A percentile compares a stretch with the other conserved stretches of the same genome.
These are phyloP conservation scores for Scalesia atractyloides DNA, from an alignment of 129 eudicot genomes.

Conservation along the genomic window DNA sequence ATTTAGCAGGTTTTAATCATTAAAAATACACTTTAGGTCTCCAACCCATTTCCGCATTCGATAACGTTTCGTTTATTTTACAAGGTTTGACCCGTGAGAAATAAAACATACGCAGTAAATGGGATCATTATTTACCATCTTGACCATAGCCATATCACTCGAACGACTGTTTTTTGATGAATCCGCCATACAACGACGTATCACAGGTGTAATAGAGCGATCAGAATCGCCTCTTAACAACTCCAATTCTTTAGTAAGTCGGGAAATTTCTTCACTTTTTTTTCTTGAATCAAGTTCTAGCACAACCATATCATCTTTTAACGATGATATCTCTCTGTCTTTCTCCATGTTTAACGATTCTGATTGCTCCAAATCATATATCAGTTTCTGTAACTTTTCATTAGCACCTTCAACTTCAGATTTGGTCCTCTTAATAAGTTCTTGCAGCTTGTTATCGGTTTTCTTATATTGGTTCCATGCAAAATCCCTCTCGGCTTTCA, in stretches of 20 bases:
- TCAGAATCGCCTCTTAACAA: slow-evolving; percentile 31
- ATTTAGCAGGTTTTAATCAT: background rate
- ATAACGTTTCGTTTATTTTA: background rate
- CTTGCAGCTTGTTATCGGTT: slow-evolving; percentile 44
- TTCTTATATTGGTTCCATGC: slow-evolving; percentile 63
- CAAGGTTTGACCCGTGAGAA: background rate
- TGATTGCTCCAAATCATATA: slow-evolving; percentile 45
- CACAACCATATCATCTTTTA: slow-evolving; percentile 38
- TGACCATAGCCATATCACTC: slow-evolving; percentile 29
- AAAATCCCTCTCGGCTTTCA: slow-evolving; percentile 63
- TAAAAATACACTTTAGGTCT: background rate
- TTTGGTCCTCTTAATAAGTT: slow-evolving; percentile 38
- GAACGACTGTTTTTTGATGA: slow-evolving; percentile 23
- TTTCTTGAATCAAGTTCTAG: slow-evolving; percentile 44
- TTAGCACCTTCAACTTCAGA: slow-evolving; percentile 50
- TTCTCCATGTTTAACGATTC: slow-evolving; percentile 44
- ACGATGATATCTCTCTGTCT: slow-evolving; percentile 39
- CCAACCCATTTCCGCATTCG: background rate
- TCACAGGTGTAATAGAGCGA: slow-evolving; percentile 41
- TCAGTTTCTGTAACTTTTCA: slow-evolving; percentile 44
- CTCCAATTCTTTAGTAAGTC: slow-evolving; percentile 49
- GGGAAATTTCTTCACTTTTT: slow-evolving; percentile 57
- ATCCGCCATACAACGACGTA: slow-evolving; percentile 39
- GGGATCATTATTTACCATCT: slow-evolving; percentile 44
- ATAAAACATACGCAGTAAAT: background rate